These are phyloP conservation scores for Cercis canadensis DNA, from an alignment of 306 rosid genomes.

Conservation along the genomic window DNA sequence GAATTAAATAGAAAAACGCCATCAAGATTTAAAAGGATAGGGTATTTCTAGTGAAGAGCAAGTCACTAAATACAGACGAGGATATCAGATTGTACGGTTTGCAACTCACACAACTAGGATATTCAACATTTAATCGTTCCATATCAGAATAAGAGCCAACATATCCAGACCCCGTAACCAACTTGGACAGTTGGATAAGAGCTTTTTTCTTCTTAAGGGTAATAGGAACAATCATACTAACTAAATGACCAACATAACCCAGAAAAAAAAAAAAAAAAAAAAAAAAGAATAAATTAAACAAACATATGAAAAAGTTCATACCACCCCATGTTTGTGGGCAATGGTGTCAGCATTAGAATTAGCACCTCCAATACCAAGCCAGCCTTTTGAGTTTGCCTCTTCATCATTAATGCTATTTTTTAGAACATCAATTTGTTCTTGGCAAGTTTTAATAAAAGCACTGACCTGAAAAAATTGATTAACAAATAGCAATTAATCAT, in stretches of 20 bases:
- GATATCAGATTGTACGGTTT: not conserved
- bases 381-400: conserved; percentile 74
- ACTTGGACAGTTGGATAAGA: conserved; percentile 14
- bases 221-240: too few species aligned
- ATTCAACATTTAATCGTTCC: too few species aligned
- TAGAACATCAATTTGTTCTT: conserved; percentile 84
- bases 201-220: too few species aligned
- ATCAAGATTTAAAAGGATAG: conserved; percentile 17
- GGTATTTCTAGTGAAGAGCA: not conserved
- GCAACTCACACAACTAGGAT: not conserved
- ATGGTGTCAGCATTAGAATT: conserved; percentile 79
- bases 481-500: conserved; percentile 27
- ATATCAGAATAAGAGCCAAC: too few species aligned
- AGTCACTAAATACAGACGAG: not conserved
- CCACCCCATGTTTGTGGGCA: conserved; percentile 99
- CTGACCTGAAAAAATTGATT: conserved; percentile 69
- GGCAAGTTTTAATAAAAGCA: conserved; percentile 90
- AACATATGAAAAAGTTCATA: conserved; percentile 47
- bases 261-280: not conserved
- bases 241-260: too few species aligned
- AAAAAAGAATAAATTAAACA: conserved; percentile 8
- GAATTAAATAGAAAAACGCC: conserved; percentile 19
- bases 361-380: conserved; percentile 72
- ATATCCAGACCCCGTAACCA: not conserved
- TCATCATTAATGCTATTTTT: conserved; percentile 80